Base-by-base conservation (phyloP, 495 filamentous ascomycete species). In the Echria macrotheca region DNA sequence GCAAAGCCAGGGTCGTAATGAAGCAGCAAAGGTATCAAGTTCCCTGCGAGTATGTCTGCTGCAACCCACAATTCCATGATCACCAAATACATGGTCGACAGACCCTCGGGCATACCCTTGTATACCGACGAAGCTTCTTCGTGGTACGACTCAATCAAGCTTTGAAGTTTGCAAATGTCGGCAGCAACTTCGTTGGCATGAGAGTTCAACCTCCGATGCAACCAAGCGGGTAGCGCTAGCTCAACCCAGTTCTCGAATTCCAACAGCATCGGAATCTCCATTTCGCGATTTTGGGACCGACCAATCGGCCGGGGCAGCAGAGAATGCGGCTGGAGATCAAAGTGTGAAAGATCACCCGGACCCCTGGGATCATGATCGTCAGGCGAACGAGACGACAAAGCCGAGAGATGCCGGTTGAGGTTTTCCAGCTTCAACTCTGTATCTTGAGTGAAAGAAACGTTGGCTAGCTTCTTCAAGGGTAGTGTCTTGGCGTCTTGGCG, bases 11-110 rank as follows among this genome's bases (percentile, higher is more conserved):
- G 66, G 11, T 75, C 59, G 54, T 83, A 87, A 0, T 82, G 59
- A 0, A 24, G 36, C 0, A 88, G 54, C 4, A 83, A 41, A 1
- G 58, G 48, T 43, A 69, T 65, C 0, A 56, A 44, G 1, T 46
- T 17, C 8, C 70, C 66, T 0, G 78, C 76, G 9, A 67, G 64
- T 43, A 67, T 75, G 52, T 87, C 84, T 37, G 69, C 65, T 14
- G 79, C 78, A 28, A 83, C 56, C 83, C 83, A 88, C 0, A 87
- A 50, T 21, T 86, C 81, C 46, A 85, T 59, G 3, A 77, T 58
- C 0, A 72, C 80, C 15, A 88, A 68, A 1, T 80, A 31, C 79
- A 87, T 81, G 0, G 76, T 39, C 1, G 83, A 87, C 2, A 72
- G 54, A 0, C 57, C 65, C 55, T 79, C 78, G 0, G 81, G 76